phyloP scores from a whole-genome alignment of 805 yeast species.

The Brettanomyces naardenensis region DNA sequence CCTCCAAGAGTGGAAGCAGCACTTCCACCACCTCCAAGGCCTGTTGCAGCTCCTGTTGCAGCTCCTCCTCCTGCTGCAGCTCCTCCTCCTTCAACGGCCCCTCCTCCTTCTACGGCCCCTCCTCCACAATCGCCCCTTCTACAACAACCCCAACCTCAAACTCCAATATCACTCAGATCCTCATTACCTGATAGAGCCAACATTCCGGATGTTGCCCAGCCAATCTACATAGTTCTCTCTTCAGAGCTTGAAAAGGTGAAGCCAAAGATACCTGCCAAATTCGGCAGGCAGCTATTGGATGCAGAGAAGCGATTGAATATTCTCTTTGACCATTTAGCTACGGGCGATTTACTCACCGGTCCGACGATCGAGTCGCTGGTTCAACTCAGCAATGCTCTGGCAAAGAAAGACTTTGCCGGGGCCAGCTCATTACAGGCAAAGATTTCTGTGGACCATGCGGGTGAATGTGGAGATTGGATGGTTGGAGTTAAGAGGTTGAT shows the following conservation, averaged over 20 bases:
- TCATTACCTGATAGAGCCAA: conserved; percentile 54
- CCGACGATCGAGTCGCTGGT: conserved; percentile 49
- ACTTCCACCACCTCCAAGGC: conserved; percentile 30
- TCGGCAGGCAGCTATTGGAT: conserved; percentile 64
- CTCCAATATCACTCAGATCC: conserved; percentile 14
- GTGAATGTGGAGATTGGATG: conserved; percentile 87
- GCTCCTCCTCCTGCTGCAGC: conserved; percentile 23
- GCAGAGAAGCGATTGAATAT: conserved; percentile 75
- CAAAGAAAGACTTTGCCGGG: conserved; percentile 41
- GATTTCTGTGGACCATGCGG: conserved; percentile 55
- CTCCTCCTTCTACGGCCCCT: conserved; percentile 10
- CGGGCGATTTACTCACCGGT: conserved; percentile 53
- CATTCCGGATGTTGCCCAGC: conserved; percentile 49
- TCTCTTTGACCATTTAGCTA: conserved; percentile 71
- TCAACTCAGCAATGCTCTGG: conserved; percentile 42
- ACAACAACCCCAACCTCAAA: conserved; percentile 16
- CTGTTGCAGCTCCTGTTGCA: conserved; percentile 7
- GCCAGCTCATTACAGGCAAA: conserved; percentile 53
- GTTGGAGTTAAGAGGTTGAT: conserved; percentile 85
- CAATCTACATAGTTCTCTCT: conserved; percentile 51
- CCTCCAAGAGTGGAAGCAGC: conserved; percentile 2
- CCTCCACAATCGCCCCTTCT: conserved; percentile 13
- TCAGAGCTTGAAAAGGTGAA: conserved; percentile 51
- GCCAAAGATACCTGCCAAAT: conserved; percentile 70
- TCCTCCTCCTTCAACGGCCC: conserved; percentile 5